Conservation (phyloP, 2,329 filamentous ascomycete species). For the Aspergillus versicolor region DNA sequence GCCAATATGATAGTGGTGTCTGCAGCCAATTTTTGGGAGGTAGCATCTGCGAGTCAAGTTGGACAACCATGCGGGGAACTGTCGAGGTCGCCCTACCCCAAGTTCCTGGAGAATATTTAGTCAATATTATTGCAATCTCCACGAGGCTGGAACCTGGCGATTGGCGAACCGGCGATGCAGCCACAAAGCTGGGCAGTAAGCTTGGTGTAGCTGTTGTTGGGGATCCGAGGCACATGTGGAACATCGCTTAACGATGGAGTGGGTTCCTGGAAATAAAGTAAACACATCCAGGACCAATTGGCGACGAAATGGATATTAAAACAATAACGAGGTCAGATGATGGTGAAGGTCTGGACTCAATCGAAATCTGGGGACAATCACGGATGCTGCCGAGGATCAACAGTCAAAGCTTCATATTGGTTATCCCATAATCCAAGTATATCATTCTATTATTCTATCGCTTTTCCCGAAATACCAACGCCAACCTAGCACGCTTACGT, state of each 20-base stretch:
- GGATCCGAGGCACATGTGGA: not conserved
- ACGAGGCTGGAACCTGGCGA: not conserved
- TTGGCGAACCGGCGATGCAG: not conserved
- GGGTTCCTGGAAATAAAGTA: no score
- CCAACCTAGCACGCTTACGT: not conserved
- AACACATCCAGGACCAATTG: no score
- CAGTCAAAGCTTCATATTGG: not conserved
- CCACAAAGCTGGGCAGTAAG: not conserved
- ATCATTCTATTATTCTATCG: no score
- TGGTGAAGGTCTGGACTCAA: no score
- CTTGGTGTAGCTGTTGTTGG: not conserved
- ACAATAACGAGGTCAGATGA: no score
- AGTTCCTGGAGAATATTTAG: not conserved
- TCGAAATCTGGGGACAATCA: conserved; percentile 1
- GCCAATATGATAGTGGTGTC: no score
- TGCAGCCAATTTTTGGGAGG: not conserved
- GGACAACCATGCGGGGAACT: not conserved
- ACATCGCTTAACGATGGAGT: not conserved
- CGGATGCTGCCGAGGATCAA: not conserved
- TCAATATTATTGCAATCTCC: not conserved
- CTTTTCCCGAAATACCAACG: not conserved
- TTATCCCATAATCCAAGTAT: no score
- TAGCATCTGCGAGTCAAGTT: not conserved
- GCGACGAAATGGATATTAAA: no score
- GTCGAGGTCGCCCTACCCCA: not conserved